Evolutionary conservation across 192 early-diverging fungal genomes (phyloP).

Genomic region (Rhizophagus sp.): DNA sequence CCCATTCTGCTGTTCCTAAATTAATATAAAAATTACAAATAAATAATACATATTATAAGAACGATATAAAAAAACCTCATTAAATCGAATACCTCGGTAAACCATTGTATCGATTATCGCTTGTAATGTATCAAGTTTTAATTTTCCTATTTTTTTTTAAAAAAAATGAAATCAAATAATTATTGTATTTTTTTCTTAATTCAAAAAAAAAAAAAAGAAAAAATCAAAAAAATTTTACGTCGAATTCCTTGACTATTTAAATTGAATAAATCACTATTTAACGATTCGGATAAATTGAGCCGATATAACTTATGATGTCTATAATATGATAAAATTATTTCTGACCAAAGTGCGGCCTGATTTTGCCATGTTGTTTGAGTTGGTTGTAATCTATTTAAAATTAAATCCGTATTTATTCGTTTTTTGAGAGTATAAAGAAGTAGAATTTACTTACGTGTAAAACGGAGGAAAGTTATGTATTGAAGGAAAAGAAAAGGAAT

Average conservation of each 20-base stretch:
- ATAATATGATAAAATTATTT: slow-evolving; percentile 75
- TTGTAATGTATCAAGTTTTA: slow-evolving; percentile 65
- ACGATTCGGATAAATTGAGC: slow-evolving; percentile 63
- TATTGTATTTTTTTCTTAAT: slow-evolving; percentile 2
- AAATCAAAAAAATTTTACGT: slow-evolving; percentile 40
- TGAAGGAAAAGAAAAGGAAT: slow-evolving; percentile 71
- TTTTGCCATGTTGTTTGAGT: slow-evolving; percentile 80
- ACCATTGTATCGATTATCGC: slow-evolving; percentile 77
- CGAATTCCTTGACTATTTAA: slow-evolving; percentile 61
- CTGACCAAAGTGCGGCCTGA: slow-evolving; percentile 79
- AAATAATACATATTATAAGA: too few species aligned
- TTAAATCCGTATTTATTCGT: slow-evolving; percentile 9
- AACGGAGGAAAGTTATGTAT: slow-evolving; percentile 92
- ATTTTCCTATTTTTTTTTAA: slow-evolving; percentile 41
- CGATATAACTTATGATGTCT: slow-evolving; percentile 60
- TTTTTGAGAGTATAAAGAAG: neutral
- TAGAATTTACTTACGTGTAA: slow-evolving; percentile 69
- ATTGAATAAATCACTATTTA: slow-evolving; percentile 61
- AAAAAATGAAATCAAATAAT: neutral
- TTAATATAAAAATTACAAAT: neutral
- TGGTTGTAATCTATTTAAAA: slow-evolving; percentile 66
- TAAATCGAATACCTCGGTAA: slow-evolving; percentile 58
- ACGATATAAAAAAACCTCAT: slow-evolving; percentile 32
- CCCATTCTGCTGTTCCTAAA: slow-evolving; percentile 62
- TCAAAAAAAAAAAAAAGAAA: neutral